Percentiles rank a stretch among this genome's conserved stretches.
phyloP scores from a whole-genome alignment of 2,329 filamentous ascomycete species.

The Exophiala alcalophila region DNA sequence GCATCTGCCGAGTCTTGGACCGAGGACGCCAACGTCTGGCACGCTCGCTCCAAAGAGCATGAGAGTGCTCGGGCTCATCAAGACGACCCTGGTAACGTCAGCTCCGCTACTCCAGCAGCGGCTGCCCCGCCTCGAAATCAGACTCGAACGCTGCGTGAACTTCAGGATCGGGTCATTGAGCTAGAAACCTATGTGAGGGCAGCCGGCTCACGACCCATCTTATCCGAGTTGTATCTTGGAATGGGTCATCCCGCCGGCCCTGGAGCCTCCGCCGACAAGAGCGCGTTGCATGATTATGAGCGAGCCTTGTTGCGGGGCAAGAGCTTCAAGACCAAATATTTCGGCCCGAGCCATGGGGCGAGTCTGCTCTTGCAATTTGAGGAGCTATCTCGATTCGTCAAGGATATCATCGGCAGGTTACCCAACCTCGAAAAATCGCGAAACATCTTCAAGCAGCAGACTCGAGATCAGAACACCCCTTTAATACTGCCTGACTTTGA shows the following conservation, averaged over 20 bases:
- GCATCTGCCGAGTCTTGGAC: slow-evolving; percentile 21
- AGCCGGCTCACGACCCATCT: slow-evolving; percentile 17
- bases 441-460: slow-evolving; percentile 22
- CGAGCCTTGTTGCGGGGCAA: slow-evolving; percentile 28
- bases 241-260: slow-evolving; percentile 12
- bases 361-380: slow-evolving; percentile 30
- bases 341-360: slow-evolving; percentile 28
- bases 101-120: too few species aligned
- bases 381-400: slow-evolving; percentile 29
- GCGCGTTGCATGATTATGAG: slow-evolving; percentile 21
- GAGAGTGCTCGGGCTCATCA: slow-evolving; percentile 6
- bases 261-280: slow-evolving; percentile 9
- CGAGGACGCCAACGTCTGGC: slow-evolving; percentile 26
- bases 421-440: slow-evolving; percentile 24
- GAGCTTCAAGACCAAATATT: slow-evolving; percentile 31
- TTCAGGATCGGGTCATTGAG: slow-evolving; percentile 23
- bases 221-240: slow-evolving; percentile 13
- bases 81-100: too few species aligned
- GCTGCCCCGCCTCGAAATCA: slow-evolving; percentile 11
- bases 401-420: slow-evolving; percentile 25
- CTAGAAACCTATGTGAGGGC: slow-evolving; percentile 22
- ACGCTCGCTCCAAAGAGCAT: slow-evolving; percentile 20
- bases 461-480: slow-evolving; percentile 5
- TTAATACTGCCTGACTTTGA: slow-evolving; percentile 20
- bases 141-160: slow-evolving; percentile 14